These are phyloP conservation scores for Boletus albobrunnescens DNA, from an alignment of 1,284 basidiomycete genomes.

Conservation along the genomic window DNA sequence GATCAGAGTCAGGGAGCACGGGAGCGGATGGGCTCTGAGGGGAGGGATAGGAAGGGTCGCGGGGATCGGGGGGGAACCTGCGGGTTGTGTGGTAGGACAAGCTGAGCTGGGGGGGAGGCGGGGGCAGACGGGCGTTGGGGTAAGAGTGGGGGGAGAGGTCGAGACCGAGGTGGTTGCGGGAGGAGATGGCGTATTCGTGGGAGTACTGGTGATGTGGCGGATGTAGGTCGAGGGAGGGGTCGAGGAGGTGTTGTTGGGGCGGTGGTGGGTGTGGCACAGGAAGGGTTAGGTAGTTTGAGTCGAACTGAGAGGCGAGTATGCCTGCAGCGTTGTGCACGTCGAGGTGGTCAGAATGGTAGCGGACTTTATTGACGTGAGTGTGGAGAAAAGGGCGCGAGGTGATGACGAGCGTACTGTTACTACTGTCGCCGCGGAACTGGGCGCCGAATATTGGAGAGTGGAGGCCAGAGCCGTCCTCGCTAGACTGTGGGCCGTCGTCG, in stretches of 20 bases:
- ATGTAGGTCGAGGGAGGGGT: slow-evolving; percentile 38
- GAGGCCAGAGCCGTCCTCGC: slow-evolving; percentile 66
- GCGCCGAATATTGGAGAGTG: slow-evolving; percentile 63
- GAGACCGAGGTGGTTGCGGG: slow-evolving; percentile 43
- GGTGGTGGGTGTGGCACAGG: slow-evolving; percentile 16
- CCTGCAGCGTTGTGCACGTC: slow-evolving; percentile 45
- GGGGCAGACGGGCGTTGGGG: slow-evolving; percentile 39
- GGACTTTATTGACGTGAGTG: slow-evolving; percentile 54
- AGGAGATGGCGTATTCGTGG: slow-evolving; percentile 23
- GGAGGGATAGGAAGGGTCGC: slow-evolving; percentile 40
- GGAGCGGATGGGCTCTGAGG: slow-evolving; percentile 20
- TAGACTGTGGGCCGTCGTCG: slow-evolving; percentile 64
- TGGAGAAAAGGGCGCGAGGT: slow-evolving; percentile 35
- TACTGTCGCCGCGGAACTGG: slow-evolving; percentile 46
- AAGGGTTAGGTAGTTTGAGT: slow-evolving; percentile 36
- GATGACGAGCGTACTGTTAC: slow-evolving; percentile 41
- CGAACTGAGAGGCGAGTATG: slow-evolving; percentile 47
- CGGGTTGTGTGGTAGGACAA: slow-evolving; percentile 39
- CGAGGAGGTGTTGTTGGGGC: slow-evolving; percentile 34
- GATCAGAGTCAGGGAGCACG: slow-evolving; percentile 37
- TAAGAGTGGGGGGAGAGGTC: slow-evolving; percentile 40
- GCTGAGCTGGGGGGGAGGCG: slow-evolving; percentile 36
- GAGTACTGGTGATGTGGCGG: slow-evolving; percentile 22
- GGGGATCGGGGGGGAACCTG: slow-evolving; percentile 46
- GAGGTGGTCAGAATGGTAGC: slow-evolving; percentile 56